Evolutionary conservation across 1,139 yeast species (phyloP), one percentile per base, ranked within the genome.

Genomic region (Meyerozyma smithsonii): DNA sequence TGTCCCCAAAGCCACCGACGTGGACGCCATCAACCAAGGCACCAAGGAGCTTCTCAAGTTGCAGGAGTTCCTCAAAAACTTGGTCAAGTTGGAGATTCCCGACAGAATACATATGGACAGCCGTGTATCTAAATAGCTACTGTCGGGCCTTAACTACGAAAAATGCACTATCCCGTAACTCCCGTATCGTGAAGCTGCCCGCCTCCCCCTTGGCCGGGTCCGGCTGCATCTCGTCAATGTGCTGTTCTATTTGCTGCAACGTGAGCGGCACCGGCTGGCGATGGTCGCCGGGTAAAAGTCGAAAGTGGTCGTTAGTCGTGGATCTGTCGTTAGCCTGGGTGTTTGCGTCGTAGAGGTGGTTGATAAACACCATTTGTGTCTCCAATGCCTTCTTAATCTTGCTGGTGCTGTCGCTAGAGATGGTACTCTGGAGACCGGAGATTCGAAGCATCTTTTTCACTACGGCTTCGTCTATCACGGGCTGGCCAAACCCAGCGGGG

Each of bases 21-120:
- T 89, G 36, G 94, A 86, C 34, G 73, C 76, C 41, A 77, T 85
- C 11, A 79, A 77, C 42, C 73, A 72, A 39, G 89, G 89, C 1
- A 78, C 81, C 3, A 76, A 77, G 44, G 81, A 81, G 39, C 62
- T 89, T 43, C 66, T 79, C 37, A 67, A 64, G 38, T 60, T 87
- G 34, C 88, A 84, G 57, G 77, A 69, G 15, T 85, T 80, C 41
- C 64, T 89, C 45, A 66, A 72, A 42, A 89, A 88, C 11, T 65
- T 88, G 41, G 71, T 89, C 14, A 77, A 79, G 38, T 66, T 89
- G 39, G 77, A 69, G 30, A 75, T 84, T 32, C 95, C 96, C 2
- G 95, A 86, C 55, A 68, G 96, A 48, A 80, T 77, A 58, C 70
- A 72, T 34, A 86, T 88, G 87, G 96, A 89, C 58, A 76, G 89